phyloP scores from a whole-genome alignment of 73 alveolate genomes.

The Stentor roeselii region DNA sequence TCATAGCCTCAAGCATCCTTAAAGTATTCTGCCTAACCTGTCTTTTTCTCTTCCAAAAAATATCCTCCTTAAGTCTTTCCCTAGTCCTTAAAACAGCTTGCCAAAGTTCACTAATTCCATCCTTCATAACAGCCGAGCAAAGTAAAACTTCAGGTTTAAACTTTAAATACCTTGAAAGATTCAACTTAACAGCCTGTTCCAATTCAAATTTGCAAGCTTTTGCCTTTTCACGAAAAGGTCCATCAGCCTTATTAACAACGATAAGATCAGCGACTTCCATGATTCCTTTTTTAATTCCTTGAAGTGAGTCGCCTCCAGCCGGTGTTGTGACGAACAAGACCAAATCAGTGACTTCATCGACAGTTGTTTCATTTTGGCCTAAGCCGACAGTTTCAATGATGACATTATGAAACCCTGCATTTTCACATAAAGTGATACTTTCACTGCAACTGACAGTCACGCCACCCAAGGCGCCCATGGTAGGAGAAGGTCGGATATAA shows the following conservation, averaged over 20 bases:
- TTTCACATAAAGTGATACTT: conserved; percentile 48
- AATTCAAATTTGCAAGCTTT: conserved; percentile 39
- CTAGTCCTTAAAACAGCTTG: neutral
- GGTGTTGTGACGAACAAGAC: conserved; percentile 66
- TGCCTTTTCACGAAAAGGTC: conserved; percentile 52
- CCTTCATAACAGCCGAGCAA: conserved; percentile 39
- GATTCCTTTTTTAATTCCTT: conserved; percentile 71
- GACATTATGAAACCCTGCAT: conserved; percentile 61
- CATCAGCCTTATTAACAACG: conserved; percentile 61
- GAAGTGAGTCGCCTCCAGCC: conserved; percentile 67
- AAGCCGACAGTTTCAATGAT: conserved; percentile 75
- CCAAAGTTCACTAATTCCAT: conserved; percentile 46
- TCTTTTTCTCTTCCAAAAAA: neutral
- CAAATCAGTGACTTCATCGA: conserved; percentile 62
- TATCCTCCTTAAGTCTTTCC: neutral
- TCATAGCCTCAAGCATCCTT: conserved; percentile 12
- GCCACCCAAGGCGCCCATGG: conserved; percentile 72
- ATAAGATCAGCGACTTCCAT: conserved; percentile 76
- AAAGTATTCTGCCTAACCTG: neutral
- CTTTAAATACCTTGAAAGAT: conserved; percentile 43
- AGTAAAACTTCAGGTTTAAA: conserved; percentile 52
- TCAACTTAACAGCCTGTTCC: conserved; percentile 37
- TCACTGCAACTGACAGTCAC: conserved; percentile 56
- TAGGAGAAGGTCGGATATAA: conserved; percentile 71
- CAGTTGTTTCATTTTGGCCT: conserved; percentile 64